phyloP scores from a whole-genome alignment of 1,284 basidiomycete genomes.

The Peniophora sp. region DNA sequence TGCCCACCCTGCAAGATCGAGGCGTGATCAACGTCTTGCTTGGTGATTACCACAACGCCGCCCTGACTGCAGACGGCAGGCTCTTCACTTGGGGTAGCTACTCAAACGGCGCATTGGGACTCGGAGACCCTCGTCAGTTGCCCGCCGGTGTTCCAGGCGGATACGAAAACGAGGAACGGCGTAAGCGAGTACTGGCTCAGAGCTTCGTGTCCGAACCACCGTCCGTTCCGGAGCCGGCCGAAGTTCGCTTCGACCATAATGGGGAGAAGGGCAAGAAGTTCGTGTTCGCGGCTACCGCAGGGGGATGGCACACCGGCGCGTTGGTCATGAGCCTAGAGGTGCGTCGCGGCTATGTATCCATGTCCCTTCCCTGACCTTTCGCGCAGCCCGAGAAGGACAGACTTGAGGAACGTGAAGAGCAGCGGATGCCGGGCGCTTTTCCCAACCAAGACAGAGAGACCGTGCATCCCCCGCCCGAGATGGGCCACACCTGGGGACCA shows the following conservation, averaged over 20 bases:
- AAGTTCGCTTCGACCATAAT: conserved; percentile 59
- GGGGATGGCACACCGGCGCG: conserved; percentile 86
- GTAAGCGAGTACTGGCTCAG: conserved; percentile 3
- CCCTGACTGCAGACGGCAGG: conserved; percentile 71
- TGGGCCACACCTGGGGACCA: not conserved
- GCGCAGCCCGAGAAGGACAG: conserved; percentile 9
- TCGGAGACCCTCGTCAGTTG: conserved; percentile 60
- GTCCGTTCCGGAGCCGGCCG: conserved; percentile 49
- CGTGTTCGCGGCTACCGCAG: conserved; percentile 71
- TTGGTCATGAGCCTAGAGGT: conserved; percentile 77
- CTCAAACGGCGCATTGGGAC: conserved; percentile 73
- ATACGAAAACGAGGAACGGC: conserved; percentile 27
- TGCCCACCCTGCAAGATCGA: conserved; percentile 65
- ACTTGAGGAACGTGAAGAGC: conserved; percentile 1
- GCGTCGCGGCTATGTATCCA: too few relatives aligned
- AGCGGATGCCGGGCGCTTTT: not conserved
- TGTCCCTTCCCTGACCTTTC: not conserved
- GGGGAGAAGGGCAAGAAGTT: conserved; percentile 45
- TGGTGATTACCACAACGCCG: conserved; percentile 87
- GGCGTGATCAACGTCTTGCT: conserved; percentile 77
- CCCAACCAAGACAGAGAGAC: not conserved
- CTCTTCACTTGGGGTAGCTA: conserved; percentile 82
- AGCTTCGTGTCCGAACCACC: conserved; percentile 28
- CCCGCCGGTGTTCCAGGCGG: conserved; percentile 53
- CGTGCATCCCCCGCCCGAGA: not conserved